Evolutionary conservation across 805 yeast genomes (phyloP).

Genomic region (Kuraishia borneana): DNA sequence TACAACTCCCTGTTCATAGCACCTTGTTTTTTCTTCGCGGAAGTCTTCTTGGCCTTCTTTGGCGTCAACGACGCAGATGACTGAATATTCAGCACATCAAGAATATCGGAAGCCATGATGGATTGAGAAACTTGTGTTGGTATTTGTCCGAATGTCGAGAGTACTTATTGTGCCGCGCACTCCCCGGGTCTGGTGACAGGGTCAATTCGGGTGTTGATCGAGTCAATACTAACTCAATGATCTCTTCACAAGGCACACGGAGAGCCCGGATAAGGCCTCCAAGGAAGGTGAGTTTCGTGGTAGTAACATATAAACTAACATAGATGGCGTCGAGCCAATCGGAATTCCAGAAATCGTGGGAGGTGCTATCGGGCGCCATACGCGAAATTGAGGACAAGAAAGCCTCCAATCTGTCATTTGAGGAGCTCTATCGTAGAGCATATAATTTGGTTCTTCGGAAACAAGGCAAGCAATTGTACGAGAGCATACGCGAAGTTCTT

Average conservation of each 20-base stretch:
- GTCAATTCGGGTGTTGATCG: too few species aligned
- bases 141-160: too few species aligned
- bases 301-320: slow-evolving; percentile 12
- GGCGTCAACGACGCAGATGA: slow-evolving; percentile 19
- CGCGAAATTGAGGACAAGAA: slow-evolving; percentile 59
- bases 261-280: slow-evolving; percentile 62
- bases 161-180: too few species aligned
- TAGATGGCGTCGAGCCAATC: not conserved
- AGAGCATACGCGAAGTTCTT: slow-evolving; percentile 40
- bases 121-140: too few species aligned
- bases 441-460: slow-evolving; percentile 67
- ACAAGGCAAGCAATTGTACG: slow-evolving; percentile 54
- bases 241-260: slow-evolving; percentile 22
- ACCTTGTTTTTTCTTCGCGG: slow-evolving; percentile 22
- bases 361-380: slow-evolving; percentile 52
- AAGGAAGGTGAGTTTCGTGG: slow-evolving; percentile 22
- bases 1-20: slow-evolving; percentile 89
- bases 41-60: slow-evolving; percentile 19
- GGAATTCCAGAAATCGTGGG: slow-evolving; percentile 56
- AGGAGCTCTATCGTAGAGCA: slow-evolving; percentile 69
- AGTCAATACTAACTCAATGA: too few species aligned
- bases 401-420: slow-evolving; percentile 69
- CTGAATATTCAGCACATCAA: slow-evolving; percentile 67
- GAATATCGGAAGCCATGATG: slow-evolving; percentile 41
- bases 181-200: too few species aligned